Evolutionary conservation across 2,329 filamentous ascomycete genomes (phyloP), one percentile per base, ranked within the genome.

Genomic region (Davidsoniella neocaledoniae): DNA sequence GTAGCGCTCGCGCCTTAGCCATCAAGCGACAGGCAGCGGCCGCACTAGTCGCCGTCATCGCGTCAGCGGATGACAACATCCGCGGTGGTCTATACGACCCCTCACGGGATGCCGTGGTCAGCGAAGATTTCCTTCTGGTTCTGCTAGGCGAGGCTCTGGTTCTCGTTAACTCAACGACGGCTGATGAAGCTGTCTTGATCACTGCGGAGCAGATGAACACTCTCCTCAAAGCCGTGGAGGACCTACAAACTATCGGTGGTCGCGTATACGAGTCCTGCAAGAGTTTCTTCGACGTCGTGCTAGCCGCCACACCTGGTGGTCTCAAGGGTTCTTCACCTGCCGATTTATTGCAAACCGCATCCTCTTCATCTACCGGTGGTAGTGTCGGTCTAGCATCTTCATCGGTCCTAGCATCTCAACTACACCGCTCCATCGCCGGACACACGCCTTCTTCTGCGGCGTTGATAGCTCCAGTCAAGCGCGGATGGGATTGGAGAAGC

Each of bases 51-150:
- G 82, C 86, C n/a, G 81, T 94, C 52, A 83, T 95, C 57, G 77
- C 81, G 49, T 91, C 84, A 60, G 82, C 90, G 2, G 83, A 85
- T 51, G 87, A 94, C 62, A 90, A 86, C 60, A 94, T 96, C 57
- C 83, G 85, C 51, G 90, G 90, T 50, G 90, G 90, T 1, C 70
- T 95, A 2, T 94, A 87, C 61, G 88, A 96, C 60, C 78, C 80
- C 21, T 74, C 77, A 16, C 76, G 84, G 10, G 83, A 88, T 59
- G 80, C 85, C 0, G 86, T 94, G 5, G 83, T 95, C 16, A 85
- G 85, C 57, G 84, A 93, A 54, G 90, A 96, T 58, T 88, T 88
- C 48, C 66, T 96, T 19, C 70, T 95, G 7, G 79, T 83, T 2
- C 70, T 96, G 12, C 72, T 96, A 1, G 88, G 86, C 47, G 90